Evolutionary conservation across 441 rosid species (phyloP), one percentile per base, ranked within the genome.

Genomic region (Pelargonium fulgidum): DNA sequence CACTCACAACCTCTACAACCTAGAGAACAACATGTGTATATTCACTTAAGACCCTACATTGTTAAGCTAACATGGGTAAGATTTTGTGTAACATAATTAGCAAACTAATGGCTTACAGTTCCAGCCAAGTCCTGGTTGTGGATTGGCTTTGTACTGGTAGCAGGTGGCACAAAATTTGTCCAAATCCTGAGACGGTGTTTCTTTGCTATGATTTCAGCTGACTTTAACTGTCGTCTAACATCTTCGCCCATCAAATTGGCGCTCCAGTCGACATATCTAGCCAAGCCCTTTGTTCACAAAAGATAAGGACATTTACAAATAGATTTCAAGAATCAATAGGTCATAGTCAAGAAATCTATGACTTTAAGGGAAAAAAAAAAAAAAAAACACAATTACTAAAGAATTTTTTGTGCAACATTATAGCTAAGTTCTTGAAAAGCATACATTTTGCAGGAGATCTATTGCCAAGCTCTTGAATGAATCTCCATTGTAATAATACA

Each of bases 1-100:
- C 99, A 73, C 99, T 94, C 20, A 89, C 94, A 76, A 94, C 93
- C 83, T 94, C 97, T 72, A 91, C 94, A 22, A 94, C 99, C 99
- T 94, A 82, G 62, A 65, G 72, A 72, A 81, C 33, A 33, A 79
- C 39, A 33, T 33, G 39, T 33, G 7, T 33, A 33, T 33, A 33
- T 33, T 33, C 39, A 4, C 0, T 0, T 33, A 33, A 33, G 39
- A 4, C 39, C 39, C 39, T 33, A 33, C 39, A 33, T 33, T 33
- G 39, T 33, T 33, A 33, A 33, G 39, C 39, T 33, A 33, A 33
- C 39, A 33, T 33, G 39, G 39, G 5, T 33, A 33, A 33, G 39
- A 33, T 33, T 33, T 33, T 33, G 6, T 2, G 39, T 33, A 4
- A 33, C 39, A 33, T 33, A 54, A 54, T 16, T 6, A 54, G 61